Evolutionary conservation across 2,329 filamentous ascomycete genomes (phyloP).

Genomic region (Nemania serpens): DNA sequence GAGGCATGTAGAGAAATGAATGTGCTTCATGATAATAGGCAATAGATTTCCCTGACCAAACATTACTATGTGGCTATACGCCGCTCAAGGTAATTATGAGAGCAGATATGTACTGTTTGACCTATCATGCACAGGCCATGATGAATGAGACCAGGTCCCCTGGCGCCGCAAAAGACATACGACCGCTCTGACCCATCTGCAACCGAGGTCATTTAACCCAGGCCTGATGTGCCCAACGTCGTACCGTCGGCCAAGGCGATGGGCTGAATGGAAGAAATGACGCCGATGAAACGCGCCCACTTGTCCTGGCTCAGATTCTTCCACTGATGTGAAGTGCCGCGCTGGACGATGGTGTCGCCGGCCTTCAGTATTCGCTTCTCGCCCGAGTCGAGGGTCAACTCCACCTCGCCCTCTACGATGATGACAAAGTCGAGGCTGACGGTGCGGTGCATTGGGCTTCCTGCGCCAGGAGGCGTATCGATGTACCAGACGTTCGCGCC

Average conservation of each 20-base stretch:
- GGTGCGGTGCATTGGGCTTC: conserved; percentile 22
- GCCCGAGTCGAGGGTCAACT: conserved; percentile 23
- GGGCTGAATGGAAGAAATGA: not conserved
- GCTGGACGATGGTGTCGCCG: conserved; percentile 12
- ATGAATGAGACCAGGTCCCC: no score
- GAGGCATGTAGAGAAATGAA: no score
- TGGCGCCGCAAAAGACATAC: no score
- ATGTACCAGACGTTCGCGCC: conserved; percentile 20
- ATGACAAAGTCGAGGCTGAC: conserved; percentile 23
- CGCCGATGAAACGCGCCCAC: not conserved
- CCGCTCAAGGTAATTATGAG: no score
- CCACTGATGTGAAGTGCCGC: conserved; percentile 5
- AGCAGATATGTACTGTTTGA: no score
- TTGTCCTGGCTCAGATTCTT: conserved; percentile 3
- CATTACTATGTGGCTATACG: no score
- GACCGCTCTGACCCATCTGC: no score
- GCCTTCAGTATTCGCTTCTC: conserved; percentile 18
- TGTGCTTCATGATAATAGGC: no score
- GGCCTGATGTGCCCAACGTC: not conserved
- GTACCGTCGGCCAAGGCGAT: conserved; percentile 5
- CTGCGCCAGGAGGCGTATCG: conserved; percentile 16
- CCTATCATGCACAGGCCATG: no score
- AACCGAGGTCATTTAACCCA: not conserved
- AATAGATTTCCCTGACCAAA: no score
- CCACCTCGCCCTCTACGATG: conserved; percentile 24